Conservation (phyloP, 306 rosid species). For the Datisca glomerata region DNA sequence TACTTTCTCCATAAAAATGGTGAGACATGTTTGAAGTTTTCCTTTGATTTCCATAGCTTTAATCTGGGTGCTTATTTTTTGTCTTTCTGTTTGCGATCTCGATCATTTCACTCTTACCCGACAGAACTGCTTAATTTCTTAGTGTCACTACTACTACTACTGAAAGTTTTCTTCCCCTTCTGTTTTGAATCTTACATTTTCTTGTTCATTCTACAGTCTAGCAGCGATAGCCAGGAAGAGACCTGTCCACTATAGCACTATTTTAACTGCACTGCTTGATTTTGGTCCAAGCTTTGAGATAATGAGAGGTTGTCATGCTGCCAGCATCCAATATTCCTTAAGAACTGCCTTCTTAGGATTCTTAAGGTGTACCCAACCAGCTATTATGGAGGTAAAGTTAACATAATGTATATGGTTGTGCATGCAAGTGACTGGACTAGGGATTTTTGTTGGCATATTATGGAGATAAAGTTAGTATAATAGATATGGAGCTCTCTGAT, state of each 20-base stretch:
- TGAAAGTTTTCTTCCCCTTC: background rate
- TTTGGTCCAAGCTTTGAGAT: conserved; percentile 61
- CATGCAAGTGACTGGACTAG: background rate
- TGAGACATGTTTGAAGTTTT: no score
- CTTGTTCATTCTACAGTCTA: conserved; percentile 49
- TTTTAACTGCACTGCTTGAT: conserved; percentile 65
- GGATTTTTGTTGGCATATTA: no score
- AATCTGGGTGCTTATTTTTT: background rate
- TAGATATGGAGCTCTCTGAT: no score
- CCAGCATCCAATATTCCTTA: conserved; percentile 71
- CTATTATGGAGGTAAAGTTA: conserved; percentile 63
- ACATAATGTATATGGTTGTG: background rate
- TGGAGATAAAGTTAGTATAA: conserved; percentile 49
- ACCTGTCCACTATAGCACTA: conserved; percentile 51
- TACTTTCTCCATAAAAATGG: no score
- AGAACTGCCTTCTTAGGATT: conserved; percentile 91
- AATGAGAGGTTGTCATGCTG: conserved; percentile 59
- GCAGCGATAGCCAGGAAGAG: conserved; percentile 83
- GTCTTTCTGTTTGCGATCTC: no score
- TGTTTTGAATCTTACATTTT: conserved; percentile 4
- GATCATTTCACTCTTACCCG: background rate
- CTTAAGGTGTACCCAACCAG: conserved; percentile 69
- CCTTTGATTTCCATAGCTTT: no score
- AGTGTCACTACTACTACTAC: conserved; percentile 1
- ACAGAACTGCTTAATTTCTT: background rate